These are phyloP conservation scores for Aspergillus tamarii DNA, from an alignment of 2,329 filamentous ascomycete species.

Conservation along the genomic window DNA sequence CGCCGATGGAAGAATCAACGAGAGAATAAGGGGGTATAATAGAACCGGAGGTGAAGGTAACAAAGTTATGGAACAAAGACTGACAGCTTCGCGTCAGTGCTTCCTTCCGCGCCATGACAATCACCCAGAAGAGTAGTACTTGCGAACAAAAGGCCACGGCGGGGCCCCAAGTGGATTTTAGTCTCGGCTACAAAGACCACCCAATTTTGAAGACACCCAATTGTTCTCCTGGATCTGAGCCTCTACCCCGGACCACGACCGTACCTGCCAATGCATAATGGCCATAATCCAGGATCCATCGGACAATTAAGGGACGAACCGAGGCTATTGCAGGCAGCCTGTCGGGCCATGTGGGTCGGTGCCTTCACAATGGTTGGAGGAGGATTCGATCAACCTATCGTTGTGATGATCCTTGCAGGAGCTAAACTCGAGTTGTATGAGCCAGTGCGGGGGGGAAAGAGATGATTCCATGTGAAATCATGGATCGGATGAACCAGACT, in stretches of 20 bases:
- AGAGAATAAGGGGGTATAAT: not conserved
- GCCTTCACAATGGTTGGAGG: not conserved
- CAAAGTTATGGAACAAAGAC: conserved; percentile 1
- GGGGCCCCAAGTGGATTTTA: not conserved
- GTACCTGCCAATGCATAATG: not conserved
- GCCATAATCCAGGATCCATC: not conserved
- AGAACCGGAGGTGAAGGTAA: not conserved
- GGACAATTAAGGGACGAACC: not conserved
- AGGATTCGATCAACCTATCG: not conserved
- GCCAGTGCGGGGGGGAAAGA: conserved; percentile 4
- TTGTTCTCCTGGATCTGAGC: not conserved
- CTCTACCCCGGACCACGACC: not conserved
- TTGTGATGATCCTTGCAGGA: not conserved
- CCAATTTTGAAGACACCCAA: not conserved
- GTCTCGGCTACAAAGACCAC: not conserved
- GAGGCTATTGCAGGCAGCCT: not conserved
- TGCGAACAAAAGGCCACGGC: conserved; percentile 8
- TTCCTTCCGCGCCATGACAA: not conserved
- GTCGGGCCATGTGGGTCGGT: not conserved
- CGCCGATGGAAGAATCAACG: not conserved
- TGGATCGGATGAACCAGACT: not conserved
- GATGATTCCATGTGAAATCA: conserved; percentile 2
- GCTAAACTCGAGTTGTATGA: not conserved
- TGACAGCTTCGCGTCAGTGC: not conserved
- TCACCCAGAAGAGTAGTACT: conserved; percentile 15